A percentile compares a stretch with the other conserved stretches of the same genome.
Evolutionary conservation across 495 filamentous ascomycete species (phyloP).

Genomic region (Daldinia childiae): DNA sequence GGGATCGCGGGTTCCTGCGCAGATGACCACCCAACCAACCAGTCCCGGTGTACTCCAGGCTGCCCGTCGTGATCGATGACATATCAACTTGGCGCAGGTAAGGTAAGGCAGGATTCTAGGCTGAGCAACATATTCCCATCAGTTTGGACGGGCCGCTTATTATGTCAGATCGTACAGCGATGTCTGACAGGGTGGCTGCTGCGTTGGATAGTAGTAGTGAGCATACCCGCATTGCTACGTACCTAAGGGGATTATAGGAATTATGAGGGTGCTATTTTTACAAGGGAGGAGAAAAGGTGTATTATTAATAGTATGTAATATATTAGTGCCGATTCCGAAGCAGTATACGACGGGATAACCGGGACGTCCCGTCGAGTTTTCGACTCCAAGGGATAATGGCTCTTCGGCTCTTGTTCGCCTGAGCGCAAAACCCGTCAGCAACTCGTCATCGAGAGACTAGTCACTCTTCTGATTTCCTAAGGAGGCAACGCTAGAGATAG

Average conservation of each 20-base stretch:
- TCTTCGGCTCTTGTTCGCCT: constrained; percentile 24
- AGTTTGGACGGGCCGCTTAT: constrained; percentile 45
- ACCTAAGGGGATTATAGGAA: background rate
- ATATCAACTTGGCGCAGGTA: constrained; percentile 42
- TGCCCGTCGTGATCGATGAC: constrained; percentile 42
- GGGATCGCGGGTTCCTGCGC: constrained; percentile 49
- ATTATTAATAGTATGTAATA: constrained; percentile 28
- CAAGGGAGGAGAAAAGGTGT: background rate
- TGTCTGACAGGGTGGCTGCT: constrained; percentile 26
- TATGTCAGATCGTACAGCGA: constrained; percentile 43
- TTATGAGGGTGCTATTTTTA: background rate
- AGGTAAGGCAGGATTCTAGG: constrained; percentile 33
- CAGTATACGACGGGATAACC: constrained; percentile 19
- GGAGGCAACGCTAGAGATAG: constrained; percentile 15
- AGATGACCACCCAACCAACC: constrained; percentile 45
- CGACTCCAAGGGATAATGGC: background rate
- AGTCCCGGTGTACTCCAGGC: constrained; percentile 28
- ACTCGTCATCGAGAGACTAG: constrained; percentile 25
- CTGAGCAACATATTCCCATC: constrained; percentile 43
- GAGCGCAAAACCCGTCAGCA: constrained; percentile 15
- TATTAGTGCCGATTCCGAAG: background rate
- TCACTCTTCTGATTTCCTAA: constrained; percentile 26
- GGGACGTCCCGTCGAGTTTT: constrained; percentile 34
- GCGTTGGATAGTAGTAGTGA: constrained; percentile 4
- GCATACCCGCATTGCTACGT: constrained; percentile 22